These are phyloP conservation scores for Austroboletus olivaceoglutinosus DNA, from an alignment of 1,284 basidiomycete species.

Conservation along the genomic window DNA sequence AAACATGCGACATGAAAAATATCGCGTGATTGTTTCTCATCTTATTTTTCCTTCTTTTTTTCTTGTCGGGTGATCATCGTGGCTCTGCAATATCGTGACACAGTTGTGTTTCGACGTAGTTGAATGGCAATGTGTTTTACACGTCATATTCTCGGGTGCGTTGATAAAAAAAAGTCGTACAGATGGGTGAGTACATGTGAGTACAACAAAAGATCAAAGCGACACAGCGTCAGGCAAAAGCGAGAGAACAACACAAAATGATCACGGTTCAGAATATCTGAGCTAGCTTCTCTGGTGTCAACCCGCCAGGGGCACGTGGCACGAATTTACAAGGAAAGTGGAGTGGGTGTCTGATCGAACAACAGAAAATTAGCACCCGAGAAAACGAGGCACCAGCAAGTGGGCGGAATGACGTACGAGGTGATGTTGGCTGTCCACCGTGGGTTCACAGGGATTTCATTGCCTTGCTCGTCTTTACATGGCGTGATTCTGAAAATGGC, in stretches of 20 bases:
- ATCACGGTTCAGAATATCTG: conserved; percentile 15
- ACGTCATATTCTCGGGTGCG: background rate
- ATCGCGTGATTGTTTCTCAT: background rate
- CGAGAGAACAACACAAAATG: background rate
- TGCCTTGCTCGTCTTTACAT: conserved; percentile 28
- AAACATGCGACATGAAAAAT: background rate
- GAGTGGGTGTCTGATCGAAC: conserved; percentile 19
- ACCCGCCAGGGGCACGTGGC: conserved; percentile 20
- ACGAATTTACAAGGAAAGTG: conserved; percentile 27
- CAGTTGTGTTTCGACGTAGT: too few species aligned
- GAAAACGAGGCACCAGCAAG: background rate
- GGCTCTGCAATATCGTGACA: too few species aligned
- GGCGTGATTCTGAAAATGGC: conserved; percentile 28
- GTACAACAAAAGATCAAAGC: background rate
- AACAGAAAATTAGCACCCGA: background rate
- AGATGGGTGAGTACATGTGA: background rate
- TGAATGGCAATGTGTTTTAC: background rate
- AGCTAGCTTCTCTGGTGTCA: conserved; percentile 19
- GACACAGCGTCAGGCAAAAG: background rate
- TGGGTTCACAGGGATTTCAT: conserved; percentile 25
- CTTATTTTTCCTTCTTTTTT: background rate
- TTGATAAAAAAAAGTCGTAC: too few species aligned
- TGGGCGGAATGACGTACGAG: conserved; percentile 18
- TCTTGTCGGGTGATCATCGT: background rate
- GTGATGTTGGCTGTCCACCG: conserved; percentile 28